Evolutionary conservation across 768 basidiomycete species (phyloP).

Genomic region (Amanita thiersii): DNA sequence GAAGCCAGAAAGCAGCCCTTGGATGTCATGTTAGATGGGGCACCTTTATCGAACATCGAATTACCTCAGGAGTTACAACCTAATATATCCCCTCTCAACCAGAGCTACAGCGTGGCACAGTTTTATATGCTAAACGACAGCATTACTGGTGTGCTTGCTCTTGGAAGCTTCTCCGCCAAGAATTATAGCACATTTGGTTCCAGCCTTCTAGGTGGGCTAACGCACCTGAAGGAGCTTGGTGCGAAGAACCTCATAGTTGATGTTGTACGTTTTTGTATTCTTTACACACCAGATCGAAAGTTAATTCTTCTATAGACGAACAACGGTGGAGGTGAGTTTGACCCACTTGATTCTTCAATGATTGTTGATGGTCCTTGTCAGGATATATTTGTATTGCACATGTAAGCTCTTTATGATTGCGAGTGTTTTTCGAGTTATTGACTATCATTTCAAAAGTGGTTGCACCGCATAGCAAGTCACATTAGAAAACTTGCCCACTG

Average conservation of each 20-base stretch:
- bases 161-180: constrained; percentile 48
- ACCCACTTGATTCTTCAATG: neutral
- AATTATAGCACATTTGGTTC: constrained; percentile 32
- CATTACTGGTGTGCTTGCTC: constrained; percentile 46
- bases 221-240: constrained; percentile 36
- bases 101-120: constrained; percentile 42
- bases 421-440: constrained; percentile 4
- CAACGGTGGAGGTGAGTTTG: constrained; percentile 35
- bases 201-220: constrained; percentile 37
- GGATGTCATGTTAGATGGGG: constrained; percentile 41
- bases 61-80: constrained; percentile 35
- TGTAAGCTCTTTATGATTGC: constrained; percentile 23
- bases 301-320: constrained; percentile 25
- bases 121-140: constrained; percentile 48
- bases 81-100: constrained; percentile 24
- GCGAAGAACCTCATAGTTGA: constrained; percentile 50
- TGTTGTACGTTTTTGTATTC: constrained; percentile 30
- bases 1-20: constrained; percentile 29
- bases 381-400: constrained; percentile 54
- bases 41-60: constrained; percentile 34
- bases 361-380: constrained; percentile 5
- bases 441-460: constrained; percentile 23
- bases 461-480: constrained; percentile 33
- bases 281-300: neutral
- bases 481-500: constrained; percentile 1